Percentiles rank a stretch among this genome's conserved stretches.
Evolutionary conservation across 169 alveolate genomes (phyloP).

Genomic region (Cryptosporidium ryanae): DNA sequence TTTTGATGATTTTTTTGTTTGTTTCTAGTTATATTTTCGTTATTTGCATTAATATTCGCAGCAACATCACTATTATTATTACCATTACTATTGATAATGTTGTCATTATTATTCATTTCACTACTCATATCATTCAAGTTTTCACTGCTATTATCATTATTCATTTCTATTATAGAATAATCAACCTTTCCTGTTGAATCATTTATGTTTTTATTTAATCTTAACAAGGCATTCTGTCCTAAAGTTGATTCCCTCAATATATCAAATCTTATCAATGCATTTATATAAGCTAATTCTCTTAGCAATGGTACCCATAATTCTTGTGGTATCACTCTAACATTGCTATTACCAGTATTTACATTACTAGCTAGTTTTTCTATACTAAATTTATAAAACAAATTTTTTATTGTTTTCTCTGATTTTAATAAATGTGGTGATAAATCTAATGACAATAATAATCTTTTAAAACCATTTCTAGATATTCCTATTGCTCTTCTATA

Average conservation of each 20-base stretch:
- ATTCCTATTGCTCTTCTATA: conserved; percentile 68
- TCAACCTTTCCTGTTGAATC: conserved; percentile 61
- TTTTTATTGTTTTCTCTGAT: conserved; percentile 38
- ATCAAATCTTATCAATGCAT: conserved; percentile 68
- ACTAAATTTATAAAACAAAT: conserved; percentile 49
- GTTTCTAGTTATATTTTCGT: background rate
- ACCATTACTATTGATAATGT: background rate
- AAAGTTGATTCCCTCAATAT: conserved; percentile 57
- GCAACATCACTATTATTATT: background rate
- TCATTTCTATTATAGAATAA: conserved; percentile 58
- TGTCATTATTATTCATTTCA: background rate
- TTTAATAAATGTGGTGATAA: conserved; percentile 45
- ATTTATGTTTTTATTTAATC: conserved; percentile 31
- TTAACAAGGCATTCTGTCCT: conserved; percentile 57
- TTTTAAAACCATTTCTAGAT: conserved; percentile 68
- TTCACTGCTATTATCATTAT: background rate
- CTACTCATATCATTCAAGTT: background rate
- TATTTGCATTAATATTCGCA: background rate
- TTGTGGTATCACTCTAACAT: conserved; percentile 68
- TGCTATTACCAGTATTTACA: conserved; percentile 33
- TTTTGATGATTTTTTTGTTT: background rate
- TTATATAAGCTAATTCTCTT: conserved; percentile 73
- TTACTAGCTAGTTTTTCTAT: conserved; percentile 30
- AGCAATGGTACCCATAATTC: conserved; percentile 72
- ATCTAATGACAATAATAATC: conserved; percentile 55